These are phyloP conservation scores for Megacollybia marginata DNA, from an alignment of 768 basidiomycete species.

Conservation along the genomic window DNA sequence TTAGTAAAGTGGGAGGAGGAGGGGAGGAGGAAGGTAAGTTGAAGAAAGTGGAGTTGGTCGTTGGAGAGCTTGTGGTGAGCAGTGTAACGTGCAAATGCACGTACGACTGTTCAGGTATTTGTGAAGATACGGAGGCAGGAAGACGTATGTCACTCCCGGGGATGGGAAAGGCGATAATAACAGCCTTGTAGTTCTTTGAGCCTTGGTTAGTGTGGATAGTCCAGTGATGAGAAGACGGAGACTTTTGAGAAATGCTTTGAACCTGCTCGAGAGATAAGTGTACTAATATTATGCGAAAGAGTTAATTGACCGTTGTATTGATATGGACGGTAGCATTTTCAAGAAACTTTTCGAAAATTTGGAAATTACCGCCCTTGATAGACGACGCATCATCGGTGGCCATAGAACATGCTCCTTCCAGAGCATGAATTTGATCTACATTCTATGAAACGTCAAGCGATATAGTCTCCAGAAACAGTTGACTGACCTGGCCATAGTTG, in stretches of 20 bases:
- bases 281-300: neutral
- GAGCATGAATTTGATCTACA: slow-evolving; percentile 62
- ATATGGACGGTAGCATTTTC: slow-evolving; percentile 61
- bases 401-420: slow-evolving; percentile 67
- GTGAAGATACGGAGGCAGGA: slow-evolving; percentile 36
- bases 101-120: slow-evolving; percentile 68
- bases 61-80: slow-evolving; percentile 66
- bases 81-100: slow-evolving; percentile 85
- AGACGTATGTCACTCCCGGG: slow-evolving; percentile 57
- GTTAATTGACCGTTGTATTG: slow-evolving; percentile 50
- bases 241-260: slow-evolving; percentile 37
- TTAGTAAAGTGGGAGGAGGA: slow-evolving; percentile 63
- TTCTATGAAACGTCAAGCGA: slow-evolving; percentile 32
- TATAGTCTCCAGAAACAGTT: neutral
- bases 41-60: slow-evolving; percentile 64
- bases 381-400: slow-evolving; percentile 60
- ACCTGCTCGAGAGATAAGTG: slow-evolving; percentile 31
- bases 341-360: slow-evolving; percentile 79
- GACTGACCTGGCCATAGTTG: slow-evolving; percentile 70
- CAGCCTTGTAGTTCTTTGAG: slow-evolving; percentile 50
- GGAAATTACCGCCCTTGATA: slow-evolving; percentile 76
- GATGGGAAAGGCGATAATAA: slow-evolving; percentile 86
- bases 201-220: slow-evolving; percentile 41
- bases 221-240: slow-evolving; percentile 41
- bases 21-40: slow-evolving; percentile 33